Evolutionary conservation across 305 asterid genomes (phyloP), one percentile per base, ranked within the genome.

Genomic region (Euphrasia arctica): DNA sequence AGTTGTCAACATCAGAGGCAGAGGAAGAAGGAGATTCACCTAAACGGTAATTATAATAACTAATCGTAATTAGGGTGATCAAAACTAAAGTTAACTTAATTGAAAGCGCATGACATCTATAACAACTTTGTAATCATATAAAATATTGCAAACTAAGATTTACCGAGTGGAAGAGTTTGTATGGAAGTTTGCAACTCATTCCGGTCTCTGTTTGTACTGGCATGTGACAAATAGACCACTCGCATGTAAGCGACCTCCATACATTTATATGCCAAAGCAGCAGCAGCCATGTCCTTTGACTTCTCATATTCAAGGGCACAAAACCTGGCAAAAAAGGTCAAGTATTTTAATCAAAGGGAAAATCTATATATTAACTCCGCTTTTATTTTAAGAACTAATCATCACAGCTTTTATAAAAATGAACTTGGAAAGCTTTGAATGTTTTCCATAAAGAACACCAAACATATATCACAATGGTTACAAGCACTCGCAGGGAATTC

Each of bases 21-120:
- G 99, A 94, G 57, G 99, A 94, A 66, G 96, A 88, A 72, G 99
- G 99, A 75, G 99, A 94, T 73, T 94, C 98, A 68, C 96, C 99
- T 94, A 78, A 72, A 78, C 41, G 66, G 54, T 62, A 47, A 59
- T 25, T 68, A 74, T 34, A 68, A 70, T 55, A 68, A 64, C n/a
- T 54, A 72, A 68, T 36, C 29, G 31, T 66, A 65, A 66, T 56
- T 51, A 67, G 63, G 59, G 1, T 50, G 62, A 54, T 65, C 15
- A 49, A 27, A 73, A 27, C 14, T 32, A 15, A 2, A 27, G 39
- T 13, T 58, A 55, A 62, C 59, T 70, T 62, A 55, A 43, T 28
- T 56, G 34, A 15, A 52, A 7, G n/a, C 49, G 8, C 49, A 43
- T 7, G 49, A 4, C 13, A n/a, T 48, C 12, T 9, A 48, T 48